A percentile compares a stretch with the other conserved stretches of the same genome.
These are phyloP conservation scores for Pseudocercospora crystallina DNA, from an alignment of 2,329 filamentous ascomycete genomes.

Conservation along the genomic window DNA sequence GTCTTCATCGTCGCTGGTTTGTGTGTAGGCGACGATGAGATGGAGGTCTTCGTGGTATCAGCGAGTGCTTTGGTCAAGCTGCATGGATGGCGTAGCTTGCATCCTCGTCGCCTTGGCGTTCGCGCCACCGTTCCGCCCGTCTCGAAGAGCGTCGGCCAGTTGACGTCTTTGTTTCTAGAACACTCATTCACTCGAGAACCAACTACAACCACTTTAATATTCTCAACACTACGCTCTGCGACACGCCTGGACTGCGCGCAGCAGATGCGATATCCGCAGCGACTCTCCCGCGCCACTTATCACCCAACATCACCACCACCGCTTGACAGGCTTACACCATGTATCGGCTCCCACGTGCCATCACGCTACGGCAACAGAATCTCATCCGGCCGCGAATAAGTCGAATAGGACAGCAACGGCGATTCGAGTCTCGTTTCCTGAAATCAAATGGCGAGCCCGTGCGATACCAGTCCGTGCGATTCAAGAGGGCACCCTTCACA, in stretches of 20 bases:
- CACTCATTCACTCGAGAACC: background rate
- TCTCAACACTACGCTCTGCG: background rate
- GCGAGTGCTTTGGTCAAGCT: background rate
- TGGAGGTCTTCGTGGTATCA: constrained; percentile 7
- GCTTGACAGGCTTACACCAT: constrained; percentile 15
- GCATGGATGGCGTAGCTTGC: background rate
- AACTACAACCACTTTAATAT: background rate
- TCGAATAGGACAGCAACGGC: constrained; percentile 9
- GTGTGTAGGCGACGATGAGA: constrained; percentile 1
- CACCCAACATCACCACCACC: background rate
- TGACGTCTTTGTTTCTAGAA: constrained; percentile 9
- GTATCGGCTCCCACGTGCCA: constrained; percentile 31
- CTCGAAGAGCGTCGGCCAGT: constrained; percentile 1
- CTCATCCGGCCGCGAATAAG: constrained; percentile 10
- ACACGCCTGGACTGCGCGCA: background rate
- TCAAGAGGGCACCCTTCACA: constrained; percentile 39
- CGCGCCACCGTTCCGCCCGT: constrained; percentile 1
- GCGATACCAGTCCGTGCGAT: constrained; percentile 40
- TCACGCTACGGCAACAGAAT: constrained; percentile 30
- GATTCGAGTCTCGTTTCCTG: constrained; percentile 13
- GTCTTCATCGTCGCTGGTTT: constrained; percentile 43
- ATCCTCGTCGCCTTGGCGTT: background rate
- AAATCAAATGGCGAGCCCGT: constrained; percentile 25
- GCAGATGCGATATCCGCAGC: background rate
- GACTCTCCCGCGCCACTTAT: background rate